Conservation (phyloP, 176 grass and related monocot species). For the Zea luxurians region DNA sequence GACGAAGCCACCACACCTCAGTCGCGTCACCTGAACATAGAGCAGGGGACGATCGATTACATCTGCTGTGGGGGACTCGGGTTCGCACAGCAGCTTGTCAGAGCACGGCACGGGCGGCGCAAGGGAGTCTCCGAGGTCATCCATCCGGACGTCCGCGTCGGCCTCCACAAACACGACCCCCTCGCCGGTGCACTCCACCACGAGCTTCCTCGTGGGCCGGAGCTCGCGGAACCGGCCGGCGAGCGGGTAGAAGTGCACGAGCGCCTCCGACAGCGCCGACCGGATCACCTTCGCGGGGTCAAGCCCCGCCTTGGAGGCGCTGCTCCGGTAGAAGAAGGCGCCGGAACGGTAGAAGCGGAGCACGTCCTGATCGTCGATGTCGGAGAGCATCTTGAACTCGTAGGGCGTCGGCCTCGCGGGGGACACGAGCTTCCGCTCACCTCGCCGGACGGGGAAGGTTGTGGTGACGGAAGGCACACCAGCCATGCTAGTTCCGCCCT, state of each 20-base stretch:
- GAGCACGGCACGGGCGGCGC: conserved; percentile 35
- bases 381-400: conserved; percentile 41
- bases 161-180: conserved; percentile 52
- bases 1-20: too few relatives aligned
- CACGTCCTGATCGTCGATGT: conserved; percentile 48
- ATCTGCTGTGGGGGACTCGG: conserved; percentile 3
- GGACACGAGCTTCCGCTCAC: conserved; percentile 15
- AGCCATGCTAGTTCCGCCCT: background rate
- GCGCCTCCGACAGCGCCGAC: conserved; percentile 19
- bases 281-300: conserved; percentile 34
- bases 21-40: conserved; percentile 3
- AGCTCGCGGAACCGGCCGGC: conserved; percentile 42
- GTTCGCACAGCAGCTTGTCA: conserved; percentile 31
- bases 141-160: conserved; percentile 27
- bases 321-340: conserved; percentile 1
- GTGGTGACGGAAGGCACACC: background rate
- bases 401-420: conserved; percentile 34
- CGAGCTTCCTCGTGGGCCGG: conserved; percentile 29
- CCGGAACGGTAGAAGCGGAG: conserved; percentile 36
- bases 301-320: background rate
- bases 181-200: conserved; percentile 48
- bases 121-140: background rate
- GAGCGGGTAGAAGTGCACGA: conserved; percentile 46
- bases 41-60: conserved; percentile 39
- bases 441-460: conserved; percentile 25